Evolutionary conservation across 106 monocot species (phyloP).

Genomic region (Dioscorea alata): DNA sequence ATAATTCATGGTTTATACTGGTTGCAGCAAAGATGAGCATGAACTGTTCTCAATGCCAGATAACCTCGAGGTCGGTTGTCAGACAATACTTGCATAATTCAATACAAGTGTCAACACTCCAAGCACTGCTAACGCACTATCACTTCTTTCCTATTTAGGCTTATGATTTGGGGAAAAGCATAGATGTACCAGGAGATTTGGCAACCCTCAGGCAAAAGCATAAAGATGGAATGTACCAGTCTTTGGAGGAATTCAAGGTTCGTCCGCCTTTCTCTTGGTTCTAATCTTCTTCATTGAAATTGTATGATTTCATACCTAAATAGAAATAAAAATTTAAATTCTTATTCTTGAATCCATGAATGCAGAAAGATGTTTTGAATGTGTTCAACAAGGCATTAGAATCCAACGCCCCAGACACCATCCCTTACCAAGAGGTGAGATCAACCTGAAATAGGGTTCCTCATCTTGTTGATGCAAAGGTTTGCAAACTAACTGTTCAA

Average conservation of each 20-base stretch:
- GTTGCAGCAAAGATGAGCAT: conserved; percentile 35
- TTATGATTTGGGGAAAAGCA: conserved; percentile 29
- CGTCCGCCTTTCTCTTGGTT: neutral
- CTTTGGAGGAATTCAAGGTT: conserved; percentile 53
- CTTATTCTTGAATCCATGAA: neutral
- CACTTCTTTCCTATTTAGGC: conserved; percentile 7
- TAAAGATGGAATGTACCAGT: conserved; percentile 37
- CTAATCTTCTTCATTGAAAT: neutral
- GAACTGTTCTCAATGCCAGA: conserved; percentile 52
- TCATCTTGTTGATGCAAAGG: neutral
- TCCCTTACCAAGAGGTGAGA: conserved; percentile 34
- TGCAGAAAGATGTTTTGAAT: conserved; percentile 43
- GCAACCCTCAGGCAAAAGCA: conserved; percentile 46
- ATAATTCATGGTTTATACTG: neutral
- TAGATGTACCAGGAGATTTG: conserved; percentile 33
- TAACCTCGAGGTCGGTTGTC: conserved; percentile 26
- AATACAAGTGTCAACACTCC: neutral
- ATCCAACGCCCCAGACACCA: conserved; percentile 27
- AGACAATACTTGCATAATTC: neutral
- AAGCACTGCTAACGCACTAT: too few relatives aligned
- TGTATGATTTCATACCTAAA: neutral
- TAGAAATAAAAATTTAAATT: neutral
- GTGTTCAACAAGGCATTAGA: conserved; percentile 35
- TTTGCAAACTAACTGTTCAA: neutral
- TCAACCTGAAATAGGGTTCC: neutral